These are phyloP conservation scores for Spinacia oleracea DNA, from an alignment of 179 eudicot species.

Conservation along the genomic window DNA sequence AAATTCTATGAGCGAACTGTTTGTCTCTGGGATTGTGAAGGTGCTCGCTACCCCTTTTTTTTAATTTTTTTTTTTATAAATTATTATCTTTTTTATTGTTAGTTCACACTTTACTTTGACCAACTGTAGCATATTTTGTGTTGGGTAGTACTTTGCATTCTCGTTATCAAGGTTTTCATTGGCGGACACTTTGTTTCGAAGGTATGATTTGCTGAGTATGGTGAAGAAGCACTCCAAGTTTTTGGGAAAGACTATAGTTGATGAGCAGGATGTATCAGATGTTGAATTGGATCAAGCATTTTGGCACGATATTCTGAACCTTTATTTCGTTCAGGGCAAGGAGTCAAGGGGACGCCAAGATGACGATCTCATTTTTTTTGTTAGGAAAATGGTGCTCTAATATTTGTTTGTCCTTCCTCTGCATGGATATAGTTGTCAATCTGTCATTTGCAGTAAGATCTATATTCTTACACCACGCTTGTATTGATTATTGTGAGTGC, in stretches of 20 bases:
- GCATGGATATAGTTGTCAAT: conserved; percentile 2
- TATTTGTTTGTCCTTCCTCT: conserved; percentile 19
- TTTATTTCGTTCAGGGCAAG: conserved; percentile 71
- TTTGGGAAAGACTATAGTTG: conserved; percentile 62
- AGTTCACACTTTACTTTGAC: not conserved
- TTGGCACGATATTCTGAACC: conserved; percentile 81
- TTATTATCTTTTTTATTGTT: not conserved
- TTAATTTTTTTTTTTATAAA: no score
- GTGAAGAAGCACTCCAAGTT: conserved; percentile 92
- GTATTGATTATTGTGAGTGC: conserved; percentile 23
- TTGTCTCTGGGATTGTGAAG: not conserved
- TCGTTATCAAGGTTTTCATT: conserved; percentile 9
- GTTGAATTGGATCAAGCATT: conserved; percentile 81
- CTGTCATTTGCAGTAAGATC: not conserved
- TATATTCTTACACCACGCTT: not conserved
- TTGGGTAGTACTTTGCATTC: not conserved
- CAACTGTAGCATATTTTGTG: not conserved
- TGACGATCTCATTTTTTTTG: conserved; percentile 94
- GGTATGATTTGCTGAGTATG: conserved; percentile 79
- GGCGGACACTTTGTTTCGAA: conserved; percentile 33
- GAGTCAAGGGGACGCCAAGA: conserved; percentile 82
- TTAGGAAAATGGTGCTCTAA: conserved; percentile 65
- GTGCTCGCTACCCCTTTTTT: not conserved
- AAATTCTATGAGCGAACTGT: not conserved
- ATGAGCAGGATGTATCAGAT: conserved; percentile 72